Evolutionary conservation across 2,329 filamentous ascomycete genomes (phyloP).

Genomic region (Xylaria polymorpha): DNA sequence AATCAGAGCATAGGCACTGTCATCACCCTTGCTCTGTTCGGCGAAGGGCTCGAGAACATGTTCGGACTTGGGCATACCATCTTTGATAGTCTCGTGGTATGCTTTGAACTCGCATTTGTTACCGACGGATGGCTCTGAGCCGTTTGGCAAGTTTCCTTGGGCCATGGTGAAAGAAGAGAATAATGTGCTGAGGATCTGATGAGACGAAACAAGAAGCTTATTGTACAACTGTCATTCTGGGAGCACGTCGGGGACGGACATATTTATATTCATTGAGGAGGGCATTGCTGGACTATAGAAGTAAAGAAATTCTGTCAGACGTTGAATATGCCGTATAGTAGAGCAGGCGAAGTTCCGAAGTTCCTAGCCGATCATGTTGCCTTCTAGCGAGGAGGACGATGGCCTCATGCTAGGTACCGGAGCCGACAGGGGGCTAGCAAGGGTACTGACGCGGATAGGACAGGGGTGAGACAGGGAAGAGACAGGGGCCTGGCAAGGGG

Average conservation of each 20-base stretch:
- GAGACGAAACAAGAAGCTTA: slow-evolving; percentile 15
- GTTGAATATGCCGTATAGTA: slow-evolving; percentile 7
- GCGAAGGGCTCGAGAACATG: slow-evolving; percentile 42
- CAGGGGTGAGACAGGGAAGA: too few relatives aligned
- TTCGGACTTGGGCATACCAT: slow-evolving; percentile 34
- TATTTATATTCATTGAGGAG: slow-evolving; percentile 31
- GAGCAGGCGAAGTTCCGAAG: slow-evolving; percentile 8
- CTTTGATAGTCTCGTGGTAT: slow-evolving; percentile 39
- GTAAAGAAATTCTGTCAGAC: slow-evolving; percentile 14
- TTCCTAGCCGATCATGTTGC: neutral
- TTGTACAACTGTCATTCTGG: slow-evolving; percentile 11
- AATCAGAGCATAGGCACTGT: slow-evolving; percentile 45
- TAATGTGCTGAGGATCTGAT: neutral
- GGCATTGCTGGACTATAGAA: neutral
- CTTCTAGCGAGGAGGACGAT: neutral
- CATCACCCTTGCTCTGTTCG: slow-evolving; percentile 37
- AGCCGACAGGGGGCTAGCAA: neutral
- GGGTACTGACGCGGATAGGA: neutral
- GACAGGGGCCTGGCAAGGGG: too few relatives aligned
- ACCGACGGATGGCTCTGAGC: slow-evolving; percentile 28
- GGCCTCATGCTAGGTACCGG: neutral
- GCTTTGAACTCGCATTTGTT: slow-evolving; percentile 46
- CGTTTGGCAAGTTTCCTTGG: neutral
- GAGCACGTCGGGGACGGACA: slow-evolving; percentile 5
- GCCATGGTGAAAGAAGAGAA: slow-evolving; percentile 19